Conservation (phyloP, 352 stramenopile species). For the Pythium rishiriense region DNA sequence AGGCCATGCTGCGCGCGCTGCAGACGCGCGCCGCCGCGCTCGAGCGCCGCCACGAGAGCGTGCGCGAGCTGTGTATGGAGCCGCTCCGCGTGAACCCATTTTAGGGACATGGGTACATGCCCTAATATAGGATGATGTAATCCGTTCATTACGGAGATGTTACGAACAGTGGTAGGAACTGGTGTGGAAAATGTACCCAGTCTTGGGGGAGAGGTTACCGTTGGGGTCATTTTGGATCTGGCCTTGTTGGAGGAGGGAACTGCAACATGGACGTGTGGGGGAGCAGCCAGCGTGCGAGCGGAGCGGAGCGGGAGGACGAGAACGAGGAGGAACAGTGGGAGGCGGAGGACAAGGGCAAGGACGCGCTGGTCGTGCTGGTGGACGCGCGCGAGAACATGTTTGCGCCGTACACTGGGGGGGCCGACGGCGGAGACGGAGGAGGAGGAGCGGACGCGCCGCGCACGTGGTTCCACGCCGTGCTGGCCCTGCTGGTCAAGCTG, state of each 20-base stretch:
- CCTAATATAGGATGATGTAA: no score
- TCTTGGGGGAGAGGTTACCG: background rate
- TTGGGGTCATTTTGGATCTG: background rate
- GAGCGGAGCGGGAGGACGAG: background rate
- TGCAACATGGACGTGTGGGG: slow-evolving; percentile 22
- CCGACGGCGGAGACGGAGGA: slow-evolving; percentile 6
- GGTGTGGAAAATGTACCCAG: background rate
- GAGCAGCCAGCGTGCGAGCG: background rate
- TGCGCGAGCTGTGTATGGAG: slow-evolving; percentile 24
- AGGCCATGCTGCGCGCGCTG: slow-evolving; percentile 42
- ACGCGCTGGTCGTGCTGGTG: slow-evolving; percentile 76
- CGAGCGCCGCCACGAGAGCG: slow-evolving; percentile 22
- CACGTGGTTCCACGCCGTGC: slow-evolving; percentile 74
- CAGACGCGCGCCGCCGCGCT: slow-evolving; percentile 12
- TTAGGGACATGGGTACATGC: background rate
- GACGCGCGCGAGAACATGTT: slow-evolving; percentile 77
- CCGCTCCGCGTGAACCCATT: slow-evolving; percentile 23
- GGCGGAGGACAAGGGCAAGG: slow-evolving; percentile 56
- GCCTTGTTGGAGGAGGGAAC: no score
- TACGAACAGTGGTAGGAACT: background rate
- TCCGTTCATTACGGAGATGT: slow-evolving; percentile 1
- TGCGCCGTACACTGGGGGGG: slow-evolving; percentile 36
- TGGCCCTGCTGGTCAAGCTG: slow-evolving; percentile 68
- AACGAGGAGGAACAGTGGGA: slow-evolving; percentile 64
- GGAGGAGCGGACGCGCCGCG: slow-evolving; percentile 18